Base-by-base conservation (phyloP, 495 filamentous ascomycete genomes). In the Cladorrhinum samala region DNA sequence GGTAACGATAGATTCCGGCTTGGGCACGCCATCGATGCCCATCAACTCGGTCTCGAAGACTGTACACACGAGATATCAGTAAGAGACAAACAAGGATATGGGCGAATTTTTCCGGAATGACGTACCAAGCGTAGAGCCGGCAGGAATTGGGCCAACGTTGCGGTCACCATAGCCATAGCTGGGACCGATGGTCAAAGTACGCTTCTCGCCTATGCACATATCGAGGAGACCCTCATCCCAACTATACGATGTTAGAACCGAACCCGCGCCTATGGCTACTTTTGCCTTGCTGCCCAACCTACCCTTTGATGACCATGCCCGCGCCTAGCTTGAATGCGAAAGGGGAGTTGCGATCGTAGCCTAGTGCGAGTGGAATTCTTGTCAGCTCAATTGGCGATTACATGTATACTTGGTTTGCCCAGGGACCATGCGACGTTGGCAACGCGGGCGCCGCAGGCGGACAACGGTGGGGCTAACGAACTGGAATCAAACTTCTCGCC, bases 151-250 rank as follows among this genome's bases (percentile, higher is more conserved):
- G 2, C 89, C 89, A 63, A 88, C 76, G 37, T 67, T 77, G 41
- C 83, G 76, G 56, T 87, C 73, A 17, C 93, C 93, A 66, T 97
- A 98, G 36, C 83, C 93, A 56, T 83, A 77, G 64, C 84, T 81
- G 25, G 91, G 88, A n/a, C 88, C 90, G 48, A 98, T 92, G 18
- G 87, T 96, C 69, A 98, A 72, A 25, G 81, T 92, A 64, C 75
- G 81, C 81, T 91, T 93, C 77, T 98, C 93, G 33, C 93, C 94
- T 59, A 95, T 85, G 69, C 93, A 97, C 93, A 98, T 97, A 60
- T 90, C 89, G 50, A 94, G 62, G 27, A 96, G 77, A 37, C 92
- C 91, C 63, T 93, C 68, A 66, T 97, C 93, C 93, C 93, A 97
- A 65, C 78, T 81, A 41, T 30, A 52, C 37, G 30, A 43, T 19